Percentiles rank a stretch among this genome's conserved stretches.
These are phyloP conservation scores for Platanus orientalis DNA, from an alignment of 164 flowering plant genomes.

Conservation along the genomic window DNA sequence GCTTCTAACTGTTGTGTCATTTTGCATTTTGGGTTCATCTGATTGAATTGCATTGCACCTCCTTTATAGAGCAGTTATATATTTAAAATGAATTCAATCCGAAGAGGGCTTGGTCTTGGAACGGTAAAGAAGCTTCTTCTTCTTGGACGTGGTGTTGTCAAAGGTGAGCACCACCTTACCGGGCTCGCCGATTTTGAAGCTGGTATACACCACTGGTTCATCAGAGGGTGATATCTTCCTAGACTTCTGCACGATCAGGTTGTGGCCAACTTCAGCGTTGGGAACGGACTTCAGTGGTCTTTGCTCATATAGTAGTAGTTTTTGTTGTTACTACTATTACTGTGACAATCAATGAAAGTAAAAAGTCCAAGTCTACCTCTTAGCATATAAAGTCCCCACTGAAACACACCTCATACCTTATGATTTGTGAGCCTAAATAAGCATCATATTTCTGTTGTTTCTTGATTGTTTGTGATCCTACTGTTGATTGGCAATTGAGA, in stretches of 20 bases:
- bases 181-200: conserved; percentile 44
- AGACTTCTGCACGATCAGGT: conserved; percentile 43
- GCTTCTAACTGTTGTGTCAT: not conserved
- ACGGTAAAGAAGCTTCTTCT: conserved; percentile 28
- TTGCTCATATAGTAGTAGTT: too few species aligned
- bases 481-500: too few species aligned
- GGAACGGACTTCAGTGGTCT: conserved; percentile 61
- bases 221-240: conserved; percentile 36
- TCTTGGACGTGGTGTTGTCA: conserved; percentile 24
- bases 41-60: not conserved
- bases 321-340: too few species aligned
- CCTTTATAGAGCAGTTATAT: not conserved
- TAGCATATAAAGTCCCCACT: too few species aligned
- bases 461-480: too few species aligned
- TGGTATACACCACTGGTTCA: conserved; percentile 37
- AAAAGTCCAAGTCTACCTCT: too few species aligned
- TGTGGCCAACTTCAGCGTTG: conserved; percentile 36
- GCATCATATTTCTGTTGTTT: too few species aligned
- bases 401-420: too few species aligned
- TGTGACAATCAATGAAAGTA: too few species aligned
- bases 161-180: conserved; percentile 29
- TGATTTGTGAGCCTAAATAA: too few species aligned
- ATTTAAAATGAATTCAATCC: not conserved
- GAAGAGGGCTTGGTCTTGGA: conserved; percentile 13
- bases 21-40: not conserved